Percentiles rank a stretch among this genome's conserved stretches.
Conservation (phyloP, 257 asterid genomes). For the Solanum boliviense region DNA sequence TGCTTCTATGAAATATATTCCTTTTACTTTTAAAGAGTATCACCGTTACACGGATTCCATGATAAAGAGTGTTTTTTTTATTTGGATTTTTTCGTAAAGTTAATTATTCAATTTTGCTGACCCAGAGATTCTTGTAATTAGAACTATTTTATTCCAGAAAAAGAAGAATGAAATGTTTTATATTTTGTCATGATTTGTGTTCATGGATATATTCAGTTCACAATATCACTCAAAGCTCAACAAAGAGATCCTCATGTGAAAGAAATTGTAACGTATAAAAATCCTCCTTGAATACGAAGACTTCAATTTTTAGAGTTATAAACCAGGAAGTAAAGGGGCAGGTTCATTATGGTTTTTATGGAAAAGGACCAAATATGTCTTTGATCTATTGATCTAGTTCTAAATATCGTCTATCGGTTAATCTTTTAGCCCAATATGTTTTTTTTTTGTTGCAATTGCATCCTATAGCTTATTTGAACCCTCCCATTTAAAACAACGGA, state of each 20-base stretch:
- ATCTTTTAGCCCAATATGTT: neutral
- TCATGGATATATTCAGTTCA: neutral
- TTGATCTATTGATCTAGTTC: neutral
- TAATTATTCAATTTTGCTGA: neutral
- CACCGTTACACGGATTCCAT: conserved; percentile 8
- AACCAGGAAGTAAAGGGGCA: neutral
- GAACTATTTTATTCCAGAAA: neutral
- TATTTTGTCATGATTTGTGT: neutral
- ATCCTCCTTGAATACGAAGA: neutral
- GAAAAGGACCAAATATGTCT: neutral
- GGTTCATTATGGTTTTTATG: neutral
- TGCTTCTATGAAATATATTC: neutral
- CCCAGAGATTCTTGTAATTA: neutral
- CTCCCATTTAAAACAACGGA: neutral
- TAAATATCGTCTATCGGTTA: neutral
- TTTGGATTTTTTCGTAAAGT: neutral
- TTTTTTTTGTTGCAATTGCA: neutral
- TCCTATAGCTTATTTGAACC: neutral
- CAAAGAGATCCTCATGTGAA: neutral
- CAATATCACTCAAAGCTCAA: neutral
- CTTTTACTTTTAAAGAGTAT: neutral
- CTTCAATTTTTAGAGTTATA: neutral
- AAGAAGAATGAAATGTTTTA: neutral
- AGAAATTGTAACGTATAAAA: neutral
- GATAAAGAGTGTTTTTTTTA: neutral